These are phyloP conservation scores for Diplocarpon rosae DNA, from an alignment of 2,329 filamentous ascomycete species.

Conservation along the genomic window DNA sequence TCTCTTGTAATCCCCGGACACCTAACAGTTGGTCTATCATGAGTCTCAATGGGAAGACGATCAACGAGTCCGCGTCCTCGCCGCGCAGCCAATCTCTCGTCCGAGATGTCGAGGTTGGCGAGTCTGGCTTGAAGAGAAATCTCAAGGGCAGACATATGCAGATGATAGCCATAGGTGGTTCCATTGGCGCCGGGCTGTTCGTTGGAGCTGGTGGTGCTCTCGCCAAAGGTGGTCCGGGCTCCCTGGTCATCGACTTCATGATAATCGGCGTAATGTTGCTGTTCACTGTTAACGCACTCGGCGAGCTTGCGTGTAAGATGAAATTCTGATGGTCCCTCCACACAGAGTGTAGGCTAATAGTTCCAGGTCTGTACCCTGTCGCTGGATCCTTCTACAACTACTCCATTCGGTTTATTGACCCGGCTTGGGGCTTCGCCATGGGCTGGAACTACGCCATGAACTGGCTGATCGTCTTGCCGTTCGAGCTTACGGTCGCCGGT, in stretches of 20 bases:
- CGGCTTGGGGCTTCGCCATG: conserved; percentile 91
- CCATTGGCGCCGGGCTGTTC: conserved; percentile 40
- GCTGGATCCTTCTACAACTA: conserved; percentile 87
- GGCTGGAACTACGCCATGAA: conserved; percentile 87
- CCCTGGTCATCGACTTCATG: conserved; percentile 63
- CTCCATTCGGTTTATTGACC: conserved; percentile 87
- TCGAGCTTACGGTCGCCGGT: conserved; percentile 79
- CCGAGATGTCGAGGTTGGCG: conserved; percentile 15
- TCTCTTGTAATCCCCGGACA: no score
- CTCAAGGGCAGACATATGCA: conserved; percentile 40
- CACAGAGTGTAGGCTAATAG: not conserved
- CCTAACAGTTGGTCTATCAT: no score
- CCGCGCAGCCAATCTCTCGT: not conserved
- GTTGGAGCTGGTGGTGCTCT: conserved; percentile 36
- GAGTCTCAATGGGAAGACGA: no score
- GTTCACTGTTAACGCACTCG: conserved; percentile 61
- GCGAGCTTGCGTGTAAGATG: conserved; percentile 77
- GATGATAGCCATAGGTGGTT: conserved; percentile 41
- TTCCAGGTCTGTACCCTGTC: conserved; percentile 61
- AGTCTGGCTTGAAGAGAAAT: conserved; percentile 28
- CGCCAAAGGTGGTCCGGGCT: conserved; percentile 50
- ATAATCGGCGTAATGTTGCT: conserved; percentile 66
- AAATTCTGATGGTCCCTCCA: not conserved
- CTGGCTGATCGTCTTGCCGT: conserved; percentile 73
- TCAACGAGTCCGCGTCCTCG: no score